Percentiles rank a stretch among this genome's conserved stretches.
phyloP scores from a whole-genome alignment of 495 filamentous ascomycete species.

The Lichina pygmaea region DNA sequence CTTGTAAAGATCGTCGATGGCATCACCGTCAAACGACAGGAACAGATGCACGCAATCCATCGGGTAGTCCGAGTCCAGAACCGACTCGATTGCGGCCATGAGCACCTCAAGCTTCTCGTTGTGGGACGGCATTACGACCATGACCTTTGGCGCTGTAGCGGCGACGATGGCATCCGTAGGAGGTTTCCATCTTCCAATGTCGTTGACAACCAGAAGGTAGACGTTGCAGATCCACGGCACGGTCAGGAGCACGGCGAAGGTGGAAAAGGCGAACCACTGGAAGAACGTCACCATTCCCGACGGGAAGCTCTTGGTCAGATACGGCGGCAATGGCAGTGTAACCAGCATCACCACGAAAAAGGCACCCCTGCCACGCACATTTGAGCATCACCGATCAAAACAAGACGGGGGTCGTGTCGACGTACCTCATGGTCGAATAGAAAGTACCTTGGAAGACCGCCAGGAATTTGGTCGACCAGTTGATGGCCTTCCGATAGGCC shows the following conservation, averaged over 20 bases:
- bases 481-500: slow-evolving; percentile 73
- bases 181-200: slow-evolving; percentile 50
- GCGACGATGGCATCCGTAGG: slow-evolving; percentile 74
- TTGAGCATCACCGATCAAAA: not conserved
- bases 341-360: slow-evolving; percentile 91
- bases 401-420: not conserved
- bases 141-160: slow-evolving; percentile 68
- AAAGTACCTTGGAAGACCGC: slow-evolving; percentile 46
- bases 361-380: slow-evolving; percentile 28
- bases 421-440: slow-evolving; percentile 52
- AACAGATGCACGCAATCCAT: slow-evolving; percentile 86
- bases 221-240: slow-evolving; percentile 87
- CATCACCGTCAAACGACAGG: slow-evolving; percentile 79
- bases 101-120: slow-evolving; percentile 76
- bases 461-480: slow-evolving; percentile 52
- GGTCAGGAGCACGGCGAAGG: slow-evolving; percentile 63
- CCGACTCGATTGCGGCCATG: slow-evolving; percentile 69
- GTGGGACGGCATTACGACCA: slow-evolving; percentile 94
- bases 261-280: slow-evolving; percentile 92
- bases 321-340: slow-evolving; percentile 58
- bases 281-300: slow-evolving; percentile 32
- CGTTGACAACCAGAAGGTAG: slow-evolving; percentile 67
- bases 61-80: slow-evolving; percentile 88
- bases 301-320: slow-evolving; percentile 47
- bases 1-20: slow-evolving; percentile 71